Evolutionary conservation across 2,329 filamentous ascomycete genomes (phyloP).

Genomic region (Trichoderma polysporum): DNA sequence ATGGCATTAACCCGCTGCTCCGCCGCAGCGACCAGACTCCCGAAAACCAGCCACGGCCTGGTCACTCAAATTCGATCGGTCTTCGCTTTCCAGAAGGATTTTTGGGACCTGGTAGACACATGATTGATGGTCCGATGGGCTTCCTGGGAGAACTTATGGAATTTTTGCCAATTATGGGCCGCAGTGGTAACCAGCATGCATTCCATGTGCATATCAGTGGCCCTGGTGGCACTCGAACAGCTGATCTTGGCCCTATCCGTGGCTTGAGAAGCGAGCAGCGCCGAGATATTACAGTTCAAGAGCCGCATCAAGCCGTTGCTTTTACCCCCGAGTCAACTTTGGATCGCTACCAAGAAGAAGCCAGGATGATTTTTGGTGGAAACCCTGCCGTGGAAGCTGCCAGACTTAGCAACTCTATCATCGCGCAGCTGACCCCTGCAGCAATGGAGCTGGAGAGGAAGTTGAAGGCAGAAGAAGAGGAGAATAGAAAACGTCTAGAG

Average conservation of each 20-base stretch:
- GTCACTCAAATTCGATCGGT: conserved; percentile 55
- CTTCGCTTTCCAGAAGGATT: conserved; percentile 48
- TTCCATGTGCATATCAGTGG: conserved; percentile 61
- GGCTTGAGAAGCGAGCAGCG: conserved; percentile 49
- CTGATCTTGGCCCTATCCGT: conserved; percentile 48
- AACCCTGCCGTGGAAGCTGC: conserved; percentile 65
- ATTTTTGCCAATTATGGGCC: conserved; percentile 49
- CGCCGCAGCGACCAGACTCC: conserved; percentile 56
- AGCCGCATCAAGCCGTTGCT: conserved; percentile 71
- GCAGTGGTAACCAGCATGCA: conserved; percentile 48
- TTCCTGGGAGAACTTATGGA: conserved; percentile 58
- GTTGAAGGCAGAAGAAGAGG: conserved; percentile 59
- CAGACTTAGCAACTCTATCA: conserved; percentile 65
- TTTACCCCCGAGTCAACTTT: conserved; percentile 73
- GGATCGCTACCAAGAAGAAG: conserved; percentile 85
- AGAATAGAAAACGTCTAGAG: conserved; percentile 48
- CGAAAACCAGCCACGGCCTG: conserved; percentile 49
- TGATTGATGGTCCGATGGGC: conserved; percentile 52
- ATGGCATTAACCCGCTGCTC: conserved; percentile 83
- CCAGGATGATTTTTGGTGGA: conserved; percentile 77
- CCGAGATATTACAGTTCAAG: conserved; percentile 49
- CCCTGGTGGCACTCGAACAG: conserved; percentile 44
- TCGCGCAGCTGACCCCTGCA: conserved; percentile 74
- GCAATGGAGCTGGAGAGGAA: conserved; percentile 80
- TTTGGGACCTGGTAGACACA: conserved; percentile 41